phyloP scores from a whole-genome alignment of 495 filamentous ascomycete genomes.

The Podospora conica region DNA sequence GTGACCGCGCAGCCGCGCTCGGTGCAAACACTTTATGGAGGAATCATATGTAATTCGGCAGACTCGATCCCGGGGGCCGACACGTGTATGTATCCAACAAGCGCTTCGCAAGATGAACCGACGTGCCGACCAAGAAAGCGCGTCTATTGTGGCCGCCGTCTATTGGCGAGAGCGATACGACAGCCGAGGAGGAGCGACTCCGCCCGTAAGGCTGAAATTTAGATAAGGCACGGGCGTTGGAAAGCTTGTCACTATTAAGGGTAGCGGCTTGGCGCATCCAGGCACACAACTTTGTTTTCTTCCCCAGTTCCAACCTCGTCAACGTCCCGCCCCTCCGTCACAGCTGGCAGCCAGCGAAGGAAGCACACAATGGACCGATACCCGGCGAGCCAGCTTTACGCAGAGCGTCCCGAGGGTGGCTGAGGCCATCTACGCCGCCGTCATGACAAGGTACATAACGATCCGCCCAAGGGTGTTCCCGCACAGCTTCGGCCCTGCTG shows the following conservation, averaged over 20 bases:
- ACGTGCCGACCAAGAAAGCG: background rate
- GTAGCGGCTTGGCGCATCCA: background rate
- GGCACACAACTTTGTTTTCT: background rate
- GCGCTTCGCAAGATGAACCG: too few species aligned
- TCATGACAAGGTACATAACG: background rate
- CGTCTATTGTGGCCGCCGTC: background rate
- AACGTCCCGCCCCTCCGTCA: background rate
- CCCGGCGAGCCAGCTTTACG: background rate
- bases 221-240: too few species aligned
- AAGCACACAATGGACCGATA: background rate
- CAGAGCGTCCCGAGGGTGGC: background rate
- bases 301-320: too few species aligned
- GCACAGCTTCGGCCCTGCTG: background rate
- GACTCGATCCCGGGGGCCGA: too few species aligned
- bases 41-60: too few species aligned
- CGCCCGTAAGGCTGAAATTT: background rate
- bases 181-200: background rate
- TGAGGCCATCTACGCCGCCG: background rate
- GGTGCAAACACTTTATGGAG: too few species aligned
- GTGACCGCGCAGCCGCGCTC: too few species aligned
- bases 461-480: background rate
- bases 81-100: too few species aligned
- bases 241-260: too few species aligned
- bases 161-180: background rate
- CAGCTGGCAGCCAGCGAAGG: background rate